Percentiles rank a stretch among this genome's conserved stretches.
Evolutionary conservation across 2,329 filamentous ascomycete species (phyloP).

Genomic region (Fusarium equiseti): DNA sequence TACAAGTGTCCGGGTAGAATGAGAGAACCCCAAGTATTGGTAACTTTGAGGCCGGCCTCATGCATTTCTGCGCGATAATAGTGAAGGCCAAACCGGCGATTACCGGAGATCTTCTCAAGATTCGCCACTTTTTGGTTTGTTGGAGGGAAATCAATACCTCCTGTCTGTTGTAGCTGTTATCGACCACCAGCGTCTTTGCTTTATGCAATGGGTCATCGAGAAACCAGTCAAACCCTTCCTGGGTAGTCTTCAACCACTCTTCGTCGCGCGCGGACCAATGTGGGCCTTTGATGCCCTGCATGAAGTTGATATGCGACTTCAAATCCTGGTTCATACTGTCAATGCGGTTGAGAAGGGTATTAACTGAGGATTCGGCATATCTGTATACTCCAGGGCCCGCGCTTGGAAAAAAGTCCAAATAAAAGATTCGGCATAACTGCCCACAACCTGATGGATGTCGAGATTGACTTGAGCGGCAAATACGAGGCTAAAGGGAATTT

Average conservation of each 20-base stretch:
- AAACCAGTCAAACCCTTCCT: not conserved
- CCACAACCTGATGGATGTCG: constrained; percentile 54
- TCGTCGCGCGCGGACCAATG: not conserved
- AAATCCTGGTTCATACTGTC: not conserved
- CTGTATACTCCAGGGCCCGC: no score
- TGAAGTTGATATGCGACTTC: not conserved
- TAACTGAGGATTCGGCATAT: not conserved
- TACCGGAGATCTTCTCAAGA: not conserved
- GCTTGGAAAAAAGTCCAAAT: no score
- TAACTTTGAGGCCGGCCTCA: not conserved
- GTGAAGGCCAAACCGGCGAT: not conserved
- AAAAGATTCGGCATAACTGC: not conserved
- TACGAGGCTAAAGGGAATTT: constrained; percentile 52
- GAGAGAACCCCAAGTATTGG: not conserved
- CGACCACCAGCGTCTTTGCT: not conserved
- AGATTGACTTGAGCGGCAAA: constrained; percentile 58
- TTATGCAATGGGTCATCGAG: not conserved
- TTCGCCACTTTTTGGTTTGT: not conserved
- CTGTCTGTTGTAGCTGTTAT: not conserved
- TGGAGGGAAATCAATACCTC: not conserved
- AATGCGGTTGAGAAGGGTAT: not conserved
- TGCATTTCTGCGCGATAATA: not conserved
- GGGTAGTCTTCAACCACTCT: not conserved
- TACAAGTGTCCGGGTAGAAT: not conserved
- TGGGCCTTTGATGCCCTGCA: not conserved